A percentile compares a stretch with the other conserved stretches of the same genome.
These are phyloP conservation scores for Aureobasidium sp. DNA, from an alignment of 2,329 filamentous ascomycete species.

Conservation along the genomic window DNA sequence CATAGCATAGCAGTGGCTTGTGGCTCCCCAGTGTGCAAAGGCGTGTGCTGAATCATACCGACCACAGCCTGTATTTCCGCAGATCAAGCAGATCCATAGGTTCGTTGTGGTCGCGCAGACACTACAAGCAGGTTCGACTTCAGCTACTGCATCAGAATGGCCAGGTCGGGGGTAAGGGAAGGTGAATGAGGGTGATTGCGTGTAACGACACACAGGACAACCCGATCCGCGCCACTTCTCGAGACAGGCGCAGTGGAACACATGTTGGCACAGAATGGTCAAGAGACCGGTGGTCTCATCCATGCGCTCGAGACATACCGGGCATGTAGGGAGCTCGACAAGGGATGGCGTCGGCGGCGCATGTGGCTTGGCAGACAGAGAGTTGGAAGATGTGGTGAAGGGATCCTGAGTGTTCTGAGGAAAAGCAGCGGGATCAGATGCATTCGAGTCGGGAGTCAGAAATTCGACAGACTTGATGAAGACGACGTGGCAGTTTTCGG, in stretches of 20 bases:
- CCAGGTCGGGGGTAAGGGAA: slow-evolving; percentile 31
- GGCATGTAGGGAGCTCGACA: slow-evolving; percentile 88
- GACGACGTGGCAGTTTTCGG: slow-evolving; percentile 89
- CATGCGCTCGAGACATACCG: slow-evolving; percentile 95
- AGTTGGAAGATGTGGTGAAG: slow-evolving; percentile 50
- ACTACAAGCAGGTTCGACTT: slow-evolving; percentile 67
- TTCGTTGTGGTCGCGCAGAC: slow-evolving; percentile 75
- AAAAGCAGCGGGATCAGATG: slow-evolving; percentile 42
- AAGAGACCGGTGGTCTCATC: slow-evolving; percentile 92
- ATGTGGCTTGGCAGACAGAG: slow-evolving; percentile 50
- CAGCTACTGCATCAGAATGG: slow-evolving; percentile 26
- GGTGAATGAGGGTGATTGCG: slow-evolving; percentile 50
- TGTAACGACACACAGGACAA: slow-evolving; percentile 91
- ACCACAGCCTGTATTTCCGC: slow-evolving; percentile 86
- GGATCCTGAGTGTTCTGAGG: slow-evolving; percentile 56
- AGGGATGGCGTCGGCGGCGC: slow-evolving; percentile 74
- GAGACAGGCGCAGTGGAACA: slow-evolving; percentile 93
- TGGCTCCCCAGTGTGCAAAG: slow-evolving; percentile 87
- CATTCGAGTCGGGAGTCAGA: slow-evolving; percentile 50
- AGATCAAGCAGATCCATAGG: slow-evolving; percentile 93
- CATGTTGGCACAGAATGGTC: slow-evolving; percentile 94
- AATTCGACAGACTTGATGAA: slow-evolving; percentile 91
- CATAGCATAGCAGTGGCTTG: slow-evolving; percentile 83
- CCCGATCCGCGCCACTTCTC: slow-evolving; percentile 94
- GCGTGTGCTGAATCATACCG: slow-evolving; percentile 91